A percentile compares a stretch with the other conserved stretches of the same genome.
These are phyloP conservation scores for Penicillium sp. DNA, from an alignment of 2,329 filamentous ascomycete genomes.

Conservation along the genomic window DNA sequence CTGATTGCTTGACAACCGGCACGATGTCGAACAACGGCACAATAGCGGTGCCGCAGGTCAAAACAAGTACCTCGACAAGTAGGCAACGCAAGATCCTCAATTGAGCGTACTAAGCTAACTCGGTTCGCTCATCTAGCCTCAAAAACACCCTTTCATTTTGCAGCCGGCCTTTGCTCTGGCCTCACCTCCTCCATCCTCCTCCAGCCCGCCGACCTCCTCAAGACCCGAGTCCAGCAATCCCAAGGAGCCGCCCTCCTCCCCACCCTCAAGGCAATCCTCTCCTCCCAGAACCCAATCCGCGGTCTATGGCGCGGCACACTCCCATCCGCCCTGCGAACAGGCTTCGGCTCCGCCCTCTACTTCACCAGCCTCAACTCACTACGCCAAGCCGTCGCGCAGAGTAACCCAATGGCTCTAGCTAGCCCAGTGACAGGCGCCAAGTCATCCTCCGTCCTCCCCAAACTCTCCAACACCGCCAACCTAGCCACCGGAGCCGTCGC, in stretches of 20 bases:
- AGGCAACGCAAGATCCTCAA: conserved; percentile 7
- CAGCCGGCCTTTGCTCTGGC: conserved; percentile 84
- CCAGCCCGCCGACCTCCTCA: conserved; percentile 93
- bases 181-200: conserved; percentile 85
- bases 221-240: conserved; percentile 92
- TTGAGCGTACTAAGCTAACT: conserved; percentile 1
- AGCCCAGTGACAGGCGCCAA: conserved; percentile 28
- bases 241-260: conserved; percentile 66
- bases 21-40: conserved; percentile 36
- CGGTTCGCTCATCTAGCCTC: conserved; percentile 30
- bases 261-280: conserved; percentile 70
- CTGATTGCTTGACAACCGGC: conserved; percentile 4
- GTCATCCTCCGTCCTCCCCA: conserved; percentile 73
- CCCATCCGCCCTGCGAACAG: conserved; percentile 89
- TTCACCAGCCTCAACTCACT: conserved; percentile 85
- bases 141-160: conserved; percentile 72
- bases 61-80: conserved; percentile 32
- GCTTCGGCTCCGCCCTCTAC: conserved; percentile 90
- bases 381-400: conserved; percentile 63
- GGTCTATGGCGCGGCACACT: conserved; percentile 90
- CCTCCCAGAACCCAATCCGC: conserved; percentile 65
- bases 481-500: conserved; percentile 81
- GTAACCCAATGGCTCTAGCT: conserved; percentile 42
- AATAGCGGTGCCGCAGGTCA: conserved; percentile 31
- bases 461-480: conserved; percentile 81